Conservation (phyloP, 805 yeast species). For the Candida oleophila region DNA sequence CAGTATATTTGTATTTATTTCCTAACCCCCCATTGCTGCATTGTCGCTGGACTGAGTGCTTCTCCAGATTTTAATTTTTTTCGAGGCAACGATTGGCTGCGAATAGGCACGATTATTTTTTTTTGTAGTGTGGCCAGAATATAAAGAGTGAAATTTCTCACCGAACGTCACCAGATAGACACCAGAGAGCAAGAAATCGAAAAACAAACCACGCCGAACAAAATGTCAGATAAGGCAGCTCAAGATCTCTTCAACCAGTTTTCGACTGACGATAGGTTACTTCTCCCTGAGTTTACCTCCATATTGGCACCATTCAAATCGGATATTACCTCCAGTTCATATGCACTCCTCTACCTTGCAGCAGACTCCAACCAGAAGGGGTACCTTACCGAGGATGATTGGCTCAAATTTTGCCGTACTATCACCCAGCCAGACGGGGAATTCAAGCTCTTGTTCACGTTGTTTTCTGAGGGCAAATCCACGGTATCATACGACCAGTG, state of each 20-base stretch:
- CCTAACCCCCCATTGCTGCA: not conserved
- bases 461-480: slow-evolving; percentile 17
- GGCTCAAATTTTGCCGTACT: slow-evolving; percentile 65
- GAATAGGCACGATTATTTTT: too few species aligned
- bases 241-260: slow-evolving; percentile 39
- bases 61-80: not conserved
- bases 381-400: slow-evolving; percentile 64
- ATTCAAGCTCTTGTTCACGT: slow-evolving; percentile 25
- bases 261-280: slow-evolving; percentile 28
- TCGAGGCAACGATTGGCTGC: not conserved
- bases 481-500: slow-evolving; percentile 33
- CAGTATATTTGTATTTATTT: too few species aligned
- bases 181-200: not conserved
- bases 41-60: not conserved
- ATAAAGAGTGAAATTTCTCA: not conserved
- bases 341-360: slow-evolving; percentile 65
- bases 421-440: slow-evolving; percentile 32
- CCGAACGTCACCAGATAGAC: not conserved
- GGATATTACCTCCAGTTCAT: slow-evolving; percentile 38
- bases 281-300: slow-evolving; percentile 35
- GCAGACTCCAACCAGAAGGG: slow-evolving; percentile 78
- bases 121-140: too few species aligned
- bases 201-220: slow-evolving; percentile 3
- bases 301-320: slow-evolving; percentile 41
- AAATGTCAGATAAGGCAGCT: slow-evolving; percentile 23